A percentile compares a stretch with the other conserved stretches of the same genome.
Evolutionary conservation across 2,329 filamentous ascomycete species (phyloP).

Genomic region (Aspergillus terreus): DNA sequence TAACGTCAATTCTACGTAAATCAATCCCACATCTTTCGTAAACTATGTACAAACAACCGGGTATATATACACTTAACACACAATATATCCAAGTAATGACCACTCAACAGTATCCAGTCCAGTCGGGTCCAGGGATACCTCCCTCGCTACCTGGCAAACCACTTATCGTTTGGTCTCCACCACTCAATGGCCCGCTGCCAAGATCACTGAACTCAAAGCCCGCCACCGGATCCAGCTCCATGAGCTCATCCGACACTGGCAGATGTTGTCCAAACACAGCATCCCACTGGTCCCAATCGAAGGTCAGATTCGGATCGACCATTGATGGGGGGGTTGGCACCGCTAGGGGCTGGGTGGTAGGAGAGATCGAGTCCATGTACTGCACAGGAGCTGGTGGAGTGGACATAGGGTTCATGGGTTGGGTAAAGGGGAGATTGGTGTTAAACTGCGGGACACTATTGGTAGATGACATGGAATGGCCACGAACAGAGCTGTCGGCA

Average conservation of each 20-base stretch:
- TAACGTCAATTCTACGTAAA: neutral
- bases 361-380: slow-evolving; percentile 22
- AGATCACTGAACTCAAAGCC: slow-evolving; percentile 32
- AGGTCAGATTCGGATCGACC: slow-evolving; percentile 41
- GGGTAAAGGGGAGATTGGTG: slow-evolving; percentile 7
- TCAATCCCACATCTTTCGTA: neutral
- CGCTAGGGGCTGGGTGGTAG: slow-evolving; percentile 13
- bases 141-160: slow-evolving; percentile 5
- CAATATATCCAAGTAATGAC: neutral
- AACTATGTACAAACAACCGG: neutral
- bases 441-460: slow-evolving; percentile 10
- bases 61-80: neutral
- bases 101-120: slow-evolving; percentile 14
- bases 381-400: slow-evolving; percentile 10
- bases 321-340: slow-evolving; percentile 34
- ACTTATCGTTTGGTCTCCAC: slow-evolving; percentile 4
- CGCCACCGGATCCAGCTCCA: slow-evolving; percentile 39
- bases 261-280: slow-evolving; percentile 47
- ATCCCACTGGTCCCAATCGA: slow-evolving; percentile 50
- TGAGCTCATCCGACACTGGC: slow-evolving; percentile 41
- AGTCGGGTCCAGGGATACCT: slow-evolving; percentile 9
- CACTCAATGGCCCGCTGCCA: slow-evolving; percentile 6
- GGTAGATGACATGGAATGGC: slow-evolving; percentile 14
- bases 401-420: slow-evolving; percentile 3
- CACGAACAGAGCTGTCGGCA: slow-evolving; percentile 6